Percentiles rank a stretch among this genome's conserved stretches.
These are phyloP conservation scores for Paraphaeosphaeria minitans DNA, from an alignment of 2,329 filamentous ascomycete species.

Conservation along the genomic window DNA sequence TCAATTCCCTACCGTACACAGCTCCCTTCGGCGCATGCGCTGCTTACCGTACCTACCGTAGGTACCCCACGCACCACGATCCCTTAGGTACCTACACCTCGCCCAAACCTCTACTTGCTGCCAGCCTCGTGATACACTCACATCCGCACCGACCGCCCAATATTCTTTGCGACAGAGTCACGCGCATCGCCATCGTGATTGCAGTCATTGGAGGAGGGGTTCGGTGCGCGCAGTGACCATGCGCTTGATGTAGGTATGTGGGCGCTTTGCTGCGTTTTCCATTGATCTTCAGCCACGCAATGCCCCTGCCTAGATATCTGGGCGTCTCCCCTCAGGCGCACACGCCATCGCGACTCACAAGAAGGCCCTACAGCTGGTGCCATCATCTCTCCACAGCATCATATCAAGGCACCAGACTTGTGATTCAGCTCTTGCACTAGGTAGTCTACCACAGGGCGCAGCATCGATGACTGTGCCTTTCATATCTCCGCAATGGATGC, in stretches of 20 bases:
- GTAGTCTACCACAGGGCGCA: slow-evolving; percentile 34
- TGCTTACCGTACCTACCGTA: too few relatives aligned
- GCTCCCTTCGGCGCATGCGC: slow-evolving; percentile 16
- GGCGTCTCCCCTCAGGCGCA: slow-evolving; percentile 16
- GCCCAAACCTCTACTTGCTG: slow-evolving; percentile 9
- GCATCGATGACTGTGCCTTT: slow-evolving; percentile 14
- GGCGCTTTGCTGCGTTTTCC: slow-evolving; percentile 28
- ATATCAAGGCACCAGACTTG: slow-evolving; percentile 28
- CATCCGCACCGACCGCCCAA: slow-evolving; percentile 14
- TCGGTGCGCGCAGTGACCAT: slow-evolving; percentile 23
- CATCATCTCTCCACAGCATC: slow-evolving; percentile 5
- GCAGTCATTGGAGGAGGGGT: slow-evolving; percentile 18
- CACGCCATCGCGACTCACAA: slow-evolving; percentile 12
- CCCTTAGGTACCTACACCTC: too few relatives aligned
- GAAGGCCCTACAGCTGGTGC: neutral
- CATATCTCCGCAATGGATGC: neutral
- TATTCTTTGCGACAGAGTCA: slow-evolving; percentile 15
- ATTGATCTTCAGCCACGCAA: slow-evolving; percentile 26
- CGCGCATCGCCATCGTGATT: slow-evolving; percentile 28
- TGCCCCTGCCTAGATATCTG: slow-evolving; percentile 8
- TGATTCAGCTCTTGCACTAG: slow-evolving; percentile 32
- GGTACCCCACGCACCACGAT: too few relatives aligned
- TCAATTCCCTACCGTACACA: slow-evolving; percentile 10
- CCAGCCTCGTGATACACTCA: slow-evolving; percentile 32
- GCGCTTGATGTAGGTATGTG: slow-evolving; percentile 46